Evolutionary conservation across 352 stramenopile species (phyloP), one percentile per base, ranked within the genome.

Genomic region (Globisporangium abappressorium): DNA sequence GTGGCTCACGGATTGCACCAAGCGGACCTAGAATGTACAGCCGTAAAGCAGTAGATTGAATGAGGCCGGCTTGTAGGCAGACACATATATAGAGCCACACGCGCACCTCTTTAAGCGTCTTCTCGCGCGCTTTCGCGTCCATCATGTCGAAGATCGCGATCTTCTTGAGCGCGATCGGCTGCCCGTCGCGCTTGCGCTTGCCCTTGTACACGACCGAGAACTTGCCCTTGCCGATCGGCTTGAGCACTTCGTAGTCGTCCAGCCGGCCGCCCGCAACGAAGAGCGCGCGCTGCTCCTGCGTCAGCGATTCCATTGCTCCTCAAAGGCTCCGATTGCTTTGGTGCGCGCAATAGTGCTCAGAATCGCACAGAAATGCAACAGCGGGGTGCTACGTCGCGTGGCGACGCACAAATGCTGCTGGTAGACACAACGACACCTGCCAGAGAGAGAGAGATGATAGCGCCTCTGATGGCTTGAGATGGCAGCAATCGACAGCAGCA

Each of bases 131-230:
- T 62, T 90, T 90, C n/a, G 84, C 69, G 74, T 97, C 93, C 87
- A 98, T 97, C 51, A 91, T 74, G 76, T 94, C 83, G 71, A 96
- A 97, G 65, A 98, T 95, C 53, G 79, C 81, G 66, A 98, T 97
- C 71, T 97, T 94, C 82, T 98, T 98, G 60, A 98, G 82, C 47
- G 95, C 95, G 20, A 98, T 92, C 1, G 81, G 64, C 67, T 88
- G 77, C 6, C 62, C 85, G 63, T 98, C 88, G 20, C 68, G 51
- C 22, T 71, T 79, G n/a, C 84, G 80, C 60, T 76, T 88, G 28
- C 93, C 91, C 62, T 93, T 94, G 74, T 91, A 97, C 26, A 98
- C 93, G 47, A 97, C 79, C 5, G 92, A 96, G 73, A 98, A 98
- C 73, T 98, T 98, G 56, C 92, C 93, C 66, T 97, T 98, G 36